These are phyloP conservation scores for Trametes pubescens DNA, from an alignment of 1,284 basidiomycete genomes.

Conservation along the genomic window DNA sequence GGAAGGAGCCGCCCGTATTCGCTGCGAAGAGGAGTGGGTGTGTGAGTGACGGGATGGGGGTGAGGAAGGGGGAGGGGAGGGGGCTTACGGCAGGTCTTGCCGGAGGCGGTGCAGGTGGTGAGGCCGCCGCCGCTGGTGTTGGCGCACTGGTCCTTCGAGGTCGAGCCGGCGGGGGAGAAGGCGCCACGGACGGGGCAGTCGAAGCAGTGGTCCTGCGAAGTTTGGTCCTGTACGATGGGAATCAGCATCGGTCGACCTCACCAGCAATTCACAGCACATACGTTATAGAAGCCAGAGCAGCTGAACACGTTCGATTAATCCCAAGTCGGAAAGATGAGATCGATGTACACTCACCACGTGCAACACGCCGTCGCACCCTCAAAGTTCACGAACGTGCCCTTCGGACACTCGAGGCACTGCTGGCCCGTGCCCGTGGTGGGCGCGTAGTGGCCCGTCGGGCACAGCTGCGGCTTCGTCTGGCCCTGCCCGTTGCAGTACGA, in stretches of 20 bases:
- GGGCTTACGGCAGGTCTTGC: conserved; percentile 35
- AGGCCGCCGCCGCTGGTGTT: conserved; percentile 28
- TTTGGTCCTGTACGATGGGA: conserved; percentile 21
- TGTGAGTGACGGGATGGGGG: background rate
- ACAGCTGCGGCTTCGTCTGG: conserved; percentile 17
- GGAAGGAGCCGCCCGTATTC: conserved; percentile 21
- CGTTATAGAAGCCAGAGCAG: conserved; percentile 38
- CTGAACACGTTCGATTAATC: no score
- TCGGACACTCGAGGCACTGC: conserved; percentile 32
- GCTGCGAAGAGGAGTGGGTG: conserved; percentile 16
- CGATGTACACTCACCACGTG: conserved; percentile 32
- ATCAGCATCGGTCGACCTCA: background rate
- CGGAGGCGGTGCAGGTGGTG: conserved; percentile 25
- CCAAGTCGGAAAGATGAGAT: no score
- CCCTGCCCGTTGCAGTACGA: conserved; percentile 32
- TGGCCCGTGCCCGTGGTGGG: conserved; percentile 26
- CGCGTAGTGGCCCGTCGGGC: conserved; percentile 29
- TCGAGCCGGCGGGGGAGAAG: conserved; percentile 32
- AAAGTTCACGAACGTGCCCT: conserved; percentile 32
- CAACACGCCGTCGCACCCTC: conserved; percentile 37
- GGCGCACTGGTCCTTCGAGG: conserved; percentile 28
- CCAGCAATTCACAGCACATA: background rate
- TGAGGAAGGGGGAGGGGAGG: background rate
- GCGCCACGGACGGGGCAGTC: conserved; percentile 34
- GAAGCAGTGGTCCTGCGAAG: conserved; percentile 35